Percentiles rank a stretch among this genome's conserved stretches.
phyloP scores from a whole-genome alignment of 495 filamentous ascomycete genomes.

The Recurvomyces mirabilis region DNA sequence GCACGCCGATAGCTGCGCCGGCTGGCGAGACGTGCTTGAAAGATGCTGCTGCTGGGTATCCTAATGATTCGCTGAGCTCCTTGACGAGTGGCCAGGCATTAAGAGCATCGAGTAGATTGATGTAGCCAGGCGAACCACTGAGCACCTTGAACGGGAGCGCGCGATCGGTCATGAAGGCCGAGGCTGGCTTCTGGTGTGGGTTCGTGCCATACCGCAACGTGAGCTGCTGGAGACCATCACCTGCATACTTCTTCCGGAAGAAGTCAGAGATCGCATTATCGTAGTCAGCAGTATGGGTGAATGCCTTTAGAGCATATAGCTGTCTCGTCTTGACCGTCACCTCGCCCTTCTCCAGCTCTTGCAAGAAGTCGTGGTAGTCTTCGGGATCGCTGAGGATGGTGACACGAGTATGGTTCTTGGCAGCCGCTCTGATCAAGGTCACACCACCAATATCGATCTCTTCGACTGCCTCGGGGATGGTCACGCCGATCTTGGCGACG shows the following conservation, averaged over 20 bases:
- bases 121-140: constrained; percentile 85
- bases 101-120: constrained; percentile 91
- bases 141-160: constrained; percentile 92
- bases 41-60: constrained; percentile 84
- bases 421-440: constrained; percentile 87
- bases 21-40: constrained; percentile 99
- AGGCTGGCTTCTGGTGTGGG: constrained; percentile 92
- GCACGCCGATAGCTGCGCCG: constrained; percentile 84
- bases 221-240: constrained; percentile 69
- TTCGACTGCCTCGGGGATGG: constrained; percentile 89
- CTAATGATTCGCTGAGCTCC: constrained; percentile 80
- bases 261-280: constrained; percentile 89
- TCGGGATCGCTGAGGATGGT: constrained; percentile 87
- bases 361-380: constrained; percentile 88
- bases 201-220: constrained; percentile 89
- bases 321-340: constrained; percentile 73
- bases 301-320: constrained; percentile 86
- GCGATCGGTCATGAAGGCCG: constrained; percentile 61
- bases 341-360: constrained; percentile 75
- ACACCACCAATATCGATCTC: constrained; percentile 98
- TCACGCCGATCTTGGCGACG: constrained; percentile 90
- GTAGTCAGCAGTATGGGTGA: constrained; percentile 97
- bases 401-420: constrained; percentile 93
- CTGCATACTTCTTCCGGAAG: constrained; percentile 93
- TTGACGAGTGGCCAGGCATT: constrained; percentile 96